Base-by-base conservation (phyloP, 441 rosid genomes). In the Aquilaria agallochum region DNA sequence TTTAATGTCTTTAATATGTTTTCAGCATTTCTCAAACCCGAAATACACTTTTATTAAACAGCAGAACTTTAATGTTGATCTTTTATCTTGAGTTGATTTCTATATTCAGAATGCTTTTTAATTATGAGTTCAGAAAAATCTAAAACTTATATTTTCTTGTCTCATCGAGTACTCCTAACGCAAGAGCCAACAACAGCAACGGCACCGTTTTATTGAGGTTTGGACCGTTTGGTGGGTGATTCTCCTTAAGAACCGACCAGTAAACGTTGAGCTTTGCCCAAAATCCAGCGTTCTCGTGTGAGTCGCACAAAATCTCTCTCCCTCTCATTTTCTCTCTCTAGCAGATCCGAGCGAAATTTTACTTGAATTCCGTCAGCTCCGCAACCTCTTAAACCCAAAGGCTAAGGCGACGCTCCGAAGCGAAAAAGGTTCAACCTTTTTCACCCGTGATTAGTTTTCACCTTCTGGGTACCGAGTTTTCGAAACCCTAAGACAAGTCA, bases 251-350 rank as follows among this genome's bases (percentile, higher is more conserved):
- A 56, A 27, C 55, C 14, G 52, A 73, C 71, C 52, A 65, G 36
- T 62, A 42, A 62, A 47, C 30, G 2, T 57, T 57, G 58, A 8
- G 68, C 62, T 14, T 57, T 69, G 46, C n/a, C 15, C 70, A 9
- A 9, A 12, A 31, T n/a, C 32, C 12, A 2, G 60, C 8, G 58
- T 10, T 62, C 58, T 64, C 68, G 47, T 44, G 60, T 55, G 55
- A 51, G 56, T 63, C 64, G 50, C 73, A 57, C 64, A 8, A 63
- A 49, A 20, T 59, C 65, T 33, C 68, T 58, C 59, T 63, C 54
- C 11, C 61, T 49, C 33, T 30, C 44, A 15, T 34, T 49, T 14
- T 2, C 36, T 31, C 9, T 55, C 53, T 15, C 12, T 12, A 3
- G 45, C 32, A 57, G 72, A 74, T 56, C 70, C 34, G 57, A 31